phyloP scores from a whole-genome alignment of 1,284 basidiomycete species.

The Chondrostereum purpureum region DNA sequence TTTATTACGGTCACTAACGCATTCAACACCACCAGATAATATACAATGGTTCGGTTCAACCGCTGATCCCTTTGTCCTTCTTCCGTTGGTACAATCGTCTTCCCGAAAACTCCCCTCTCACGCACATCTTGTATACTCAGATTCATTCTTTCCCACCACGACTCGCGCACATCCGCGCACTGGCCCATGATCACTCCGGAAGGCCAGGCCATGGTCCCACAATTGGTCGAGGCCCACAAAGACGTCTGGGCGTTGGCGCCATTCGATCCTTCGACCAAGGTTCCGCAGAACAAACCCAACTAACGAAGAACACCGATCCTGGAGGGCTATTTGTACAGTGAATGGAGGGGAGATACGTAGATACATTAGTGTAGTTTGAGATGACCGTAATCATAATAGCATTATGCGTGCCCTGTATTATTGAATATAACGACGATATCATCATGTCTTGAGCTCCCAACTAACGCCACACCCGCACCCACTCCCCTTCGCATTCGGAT shows the following conservation, averaged over 20 bases:
- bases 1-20: no score
- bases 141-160: background rate
- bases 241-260: background rate
- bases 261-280: background rate
- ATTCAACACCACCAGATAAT: background rate
- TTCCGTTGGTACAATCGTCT: background rate
- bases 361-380: background rate
- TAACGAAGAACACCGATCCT: background rate
- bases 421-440: background rate
- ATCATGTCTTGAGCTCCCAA: constrained; percentile 72
- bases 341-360: no score
- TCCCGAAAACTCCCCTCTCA: background rate
- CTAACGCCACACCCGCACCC: constrained; percentile 91
- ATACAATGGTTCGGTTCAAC: background rate
- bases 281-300: background rate
- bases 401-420: no score
- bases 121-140: no score
- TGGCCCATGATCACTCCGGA: no score
- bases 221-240: no score
- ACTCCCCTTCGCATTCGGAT: constrained; percentile 79
- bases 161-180: background rate
- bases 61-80: background rate
- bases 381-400: no score
- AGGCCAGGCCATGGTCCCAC: no score
- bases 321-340: background rate